A percentile compares a stretch with the other conserved stretches of the same genome.
phyloP scores from a whole-genome alignment of 2,329 filamentous ascomycete genomes.

The Ramularia endophylla region DNA sequence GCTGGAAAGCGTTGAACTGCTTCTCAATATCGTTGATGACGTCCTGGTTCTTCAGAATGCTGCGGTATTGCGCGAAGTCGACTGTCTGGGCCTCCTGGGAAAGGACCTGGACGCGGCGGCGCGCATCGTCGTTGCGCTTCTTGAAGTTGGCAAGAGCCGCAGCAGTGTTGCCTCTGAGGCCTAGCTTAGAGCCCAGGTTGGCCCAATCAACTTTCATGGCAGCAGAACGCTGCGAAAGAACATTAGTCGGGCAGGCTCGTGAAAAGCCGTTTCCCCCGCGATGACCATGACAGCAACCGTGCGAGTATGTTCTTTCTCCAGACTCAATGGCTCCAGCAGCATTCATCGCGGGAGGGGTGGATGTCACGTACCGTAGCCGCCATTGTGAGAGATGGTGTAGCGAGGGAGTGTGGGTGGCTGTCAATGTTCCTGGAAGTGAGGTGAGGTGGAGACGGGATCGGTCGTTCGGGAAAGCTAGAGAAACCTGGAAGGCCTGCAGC shows the following conservation, averaged over 20 bases:
- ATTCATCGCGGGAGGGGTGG: too few species aligned
- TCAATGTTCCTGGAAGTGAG: too few species aligned
- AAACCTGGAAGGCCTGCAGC: too few species aligned
- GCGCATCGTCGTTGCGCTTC: conserved; percentile 98
- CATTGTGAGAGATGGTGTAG: conserved; percentile 21
- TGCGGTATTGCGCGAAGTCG: conserved; percentile 92
- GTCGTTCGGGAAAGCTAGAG: too few species aligned
- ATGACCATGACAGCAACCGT: neutral
- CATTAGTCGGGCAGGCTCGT: conserved; percentile 18
- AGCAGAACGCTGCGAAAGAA: conserved; percentile 72
- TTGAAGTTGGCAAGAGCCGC: conserved; percentile 93
- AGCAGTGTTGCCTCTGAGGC: conserved; percentile 91
- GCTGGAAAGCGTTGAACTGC: conserved; percentile 88
- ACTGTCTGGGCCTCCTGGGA: conserved; percentile 77
- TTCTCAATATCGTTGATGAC: conserved; percentile 96
- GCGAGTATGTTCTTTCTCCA: too few species aligned
- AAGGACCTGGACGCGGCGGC: conserved; percentile 83
- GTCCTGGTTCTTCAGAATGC: conserved; percentile 89
- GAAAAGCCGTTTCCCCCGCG: conserved; percentile 1
- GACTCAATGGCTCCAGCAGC: too few species aligned
- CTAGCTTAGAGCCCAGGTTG: conserved; percentile 88
- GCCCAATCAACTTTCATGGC: conserved; percentile 99
- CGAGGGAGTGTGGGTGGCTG: too few species aligned
- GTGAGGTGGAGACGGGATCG: too few species aligned
- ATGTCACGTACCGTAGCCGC: conserved; percentile 26